Evolutionary conservation across 129 eudicot species (phyloP).

Genomic region (Lonicera japonica): DNA sequence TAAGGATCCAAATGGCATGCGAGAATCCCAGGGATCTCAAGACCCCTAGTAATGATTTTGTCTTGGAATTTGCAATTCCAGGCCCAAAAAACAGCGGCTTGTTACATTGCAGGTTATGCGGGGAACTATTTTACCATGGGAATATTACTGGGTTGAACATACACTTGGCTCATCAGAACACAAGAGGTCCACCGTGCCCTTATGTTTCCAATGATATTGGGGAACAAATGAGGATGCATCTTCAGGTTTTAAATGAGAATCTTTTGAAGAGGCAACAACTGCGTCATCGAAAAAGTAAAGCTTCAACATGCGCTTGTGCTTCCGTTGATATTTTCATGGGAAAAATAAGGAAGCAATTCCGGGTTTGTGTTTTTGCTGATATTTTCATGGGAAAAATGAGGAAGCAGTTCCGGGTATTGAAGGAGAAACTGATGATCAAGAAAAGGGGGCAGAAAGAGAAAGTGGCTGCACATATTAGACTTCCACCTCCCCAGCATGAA

Average conservation of each 20-base stretch:
- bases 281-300: too few species aligned
- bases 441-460: too few species aligned
- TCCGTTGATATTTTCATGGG: too few species aligned
- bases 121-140: background rate
- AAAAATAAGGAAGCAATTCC: too few species aligned
- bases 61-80: background rate
- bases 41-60: background rate
- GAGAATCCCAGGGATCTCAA: background rate
- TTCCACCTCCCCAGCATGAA: too few species aligned
- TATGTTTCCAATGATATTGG: background rate
- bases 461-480: too few species aligned
- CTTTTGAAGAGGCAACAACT: too few species aligned
- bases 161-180: background rate
- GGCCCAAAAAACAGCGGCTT: background rate
- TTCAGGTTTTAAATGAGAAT: background rate
- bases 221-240: background rate
- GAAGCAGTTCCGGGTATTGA: too few species aligned
- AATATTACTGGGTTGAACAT: background rate
- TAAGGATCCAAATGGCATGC: background rate
- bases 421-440: too few species aligned
- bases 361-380: too few species aligned
- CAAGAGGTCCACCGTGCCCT: background rate
- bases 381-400: too few species aligned
- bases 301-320: too few species aligned
- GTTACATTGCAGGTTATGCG: background rate